These are phyloP conservation scores for Pyrus betulifolia DNA, from an alignment of 306 rosid species.

Conservation along the genomic window DNA sequence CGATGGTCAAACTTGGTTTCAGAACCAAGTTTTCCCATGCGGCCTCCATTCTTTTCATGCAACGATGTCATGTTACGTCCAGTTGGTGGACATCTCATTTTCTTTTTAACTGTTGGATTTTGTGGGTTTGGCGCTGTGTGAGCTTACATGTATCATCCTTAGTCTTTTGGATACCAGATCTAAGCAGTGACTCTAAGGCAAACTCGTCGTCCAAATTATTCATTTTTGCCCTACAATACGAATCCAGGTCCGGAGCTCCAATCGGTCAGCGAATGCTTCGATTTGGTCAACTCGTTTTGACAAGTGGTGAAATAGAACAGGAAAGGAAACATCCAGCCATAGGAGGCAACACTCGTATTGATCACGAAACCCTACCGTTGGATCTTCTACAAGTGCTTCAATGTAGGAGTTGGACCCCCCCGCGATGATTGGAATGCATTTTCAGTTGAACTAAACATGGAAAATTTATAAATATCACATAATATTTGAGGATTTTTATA, in stretches of 20 bases:
- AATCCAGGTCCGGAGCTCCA: constrained; percentile 20
- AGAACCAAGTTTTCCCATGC: constrained; percentile 14
- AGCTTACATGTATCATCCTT: constrained; percentile 14
- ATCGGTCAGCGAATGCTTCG: constrained; percentile 20
- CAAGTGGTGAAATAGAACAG: background rate
- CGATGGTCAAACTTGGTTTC: constrained; percentile 14
- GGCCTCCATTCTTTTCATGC: constrained; percentile 1
- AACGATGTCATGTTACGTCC: constrained; percentile 12
- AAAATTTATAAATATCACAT: no score
- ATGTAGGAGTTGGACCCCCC: constrained; percentile 34
- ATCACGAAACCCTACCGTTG: background rate
- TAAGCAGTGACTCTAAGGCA: background rate
- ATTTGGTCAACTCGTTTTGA: constrained; percentile 18
- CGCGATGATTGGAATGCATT: constrained; percentile 5
- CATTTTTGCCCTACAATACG: constrained; percentile 1
- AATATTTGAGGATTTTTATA: no score
- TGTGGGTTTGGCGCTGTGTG: constrained; percentile 5
- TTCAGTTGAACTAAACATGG: background rate
- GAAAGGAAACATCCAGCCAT: constrained; percentile 16
- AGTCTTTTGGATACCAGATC: background rate
- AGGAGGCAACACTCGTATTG: constrained; percentile 21
- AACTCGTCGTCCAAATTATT: background rate
- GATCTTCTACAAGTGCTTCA: constrained; percentile 16
- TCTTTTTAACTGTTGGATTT: constrained; percentile 7
- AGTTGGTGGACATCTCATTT: constrained; percentile 23